These are phyloP conservation scores for Parastagonospora avenae DNA, from an alignment of 2,329 filamentous ascomycete species.

Conservation along the genomic window DNA sequence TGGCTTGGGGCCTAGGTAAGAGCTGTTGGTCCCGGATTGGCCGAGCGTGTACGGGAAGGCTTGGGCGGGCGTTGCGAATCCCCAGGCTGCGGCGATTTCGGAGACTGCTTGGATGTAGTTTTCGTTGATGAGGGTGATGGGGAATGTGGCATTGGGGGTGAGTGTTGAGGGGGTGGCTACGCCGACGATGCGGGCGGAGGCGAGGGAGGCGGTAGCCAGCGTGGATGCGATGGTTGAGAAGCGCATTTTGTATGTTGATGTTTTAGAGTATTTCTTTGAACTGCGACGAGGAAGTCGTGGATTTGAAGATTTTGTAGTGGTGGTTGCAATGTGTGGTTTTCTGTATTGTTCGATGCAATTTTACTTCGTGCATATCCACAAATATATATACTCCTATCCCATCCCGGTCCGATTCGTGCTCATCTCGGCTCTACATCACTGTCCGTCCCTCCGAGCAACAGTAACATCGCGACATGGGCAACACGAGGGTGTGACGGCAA, in stretches of 20 bases:
- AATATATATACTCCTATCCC: too few relatives aligned
- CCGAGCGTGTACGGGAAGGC: conserved; percentile 41
- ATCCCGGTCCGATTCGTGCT: too few relatives aligned
- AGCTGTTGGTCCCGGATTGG: conserved; percentile 24
- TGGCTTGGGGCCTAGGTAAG: conserved; percentile 46
- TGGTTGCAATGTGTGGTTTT: too few relatives aligned
- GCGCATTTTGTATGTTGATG: conserved; percentile 19
- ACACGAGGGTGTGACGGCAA: too few relatives aligned
- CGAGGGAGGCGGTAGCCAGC: conserved; percentile 16
- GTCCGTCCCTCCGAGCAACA: too few relatives aligned
- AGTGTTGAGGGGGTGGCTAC: conserved; percentile 52
- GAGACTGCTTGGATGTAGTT: conserved; percentile 54
- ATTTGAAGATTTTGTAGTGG: neutral
- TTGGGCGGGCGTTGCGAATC: conserved; percentile 27
- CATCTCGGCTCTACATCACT: too few relatives aligned
- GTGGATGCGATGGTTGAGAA: conserved; percentile 19
- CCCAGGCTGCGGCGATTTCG: conserved; percentile 55
- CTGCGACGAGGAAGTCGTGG: neutral
- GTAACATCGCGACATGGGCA: too few relatives aligned
- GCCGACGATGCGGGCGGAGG: conserved; percentile 51
- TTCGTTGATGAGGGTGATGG: conserved; percentile 47
- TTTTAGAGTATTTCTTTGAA: neutral
- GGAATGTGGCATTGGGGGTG: conserved; percentile 45
- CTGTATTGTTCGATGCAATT: too few relatives aligned
- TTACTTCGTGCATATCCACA: too few relatives aligned